These are phyloP conservation scores for Cruciata laevipes DNA, from an alignment of 257 asterid genomes.

Conservation along the genomic window DNA sequence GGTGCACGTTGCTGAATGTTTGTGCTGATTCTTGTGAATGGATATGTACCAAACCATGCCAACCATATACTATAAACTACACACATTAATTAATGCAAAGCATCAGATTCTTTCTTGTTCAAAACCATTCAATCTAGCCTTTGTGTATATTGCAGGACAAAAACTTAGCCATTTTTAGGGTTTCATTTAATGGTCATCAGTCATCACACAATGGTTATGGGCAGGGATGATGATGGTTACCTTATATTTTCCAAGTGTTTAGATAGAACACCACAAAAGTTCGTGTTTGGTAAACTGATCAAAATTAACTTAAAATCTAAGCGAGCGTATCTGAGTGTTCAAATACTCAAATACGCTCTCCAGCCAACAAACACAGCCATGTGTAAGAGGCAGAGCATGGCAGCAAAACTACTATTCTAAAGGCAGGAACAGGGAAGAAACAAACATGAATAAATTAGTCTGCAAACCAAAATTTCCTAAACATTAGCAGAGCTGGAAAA, in stretches of 20 bases:
- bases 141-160: background rate
- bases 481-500: conserved; percentile 26
- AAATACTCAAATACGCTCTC: too few relatives aligned
- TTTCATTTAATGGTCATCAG: background rate
- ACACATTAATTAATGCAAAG: conserved; percentile 20
- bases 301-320: too few relatives aligned
- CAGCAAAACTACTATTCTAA: too few relatives aligned
- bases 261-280: too few relatives aligned
- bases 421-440: background rate
- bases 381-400: background rate
- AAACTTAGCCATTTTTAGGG: background rate
- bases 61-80: conserved; percentile 13
- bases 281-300: background rate
- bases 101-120: conserved; percentile 32
- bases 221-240: background rate
- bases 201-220: background rate
- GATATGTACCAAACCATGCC: conserved; percentile 31
- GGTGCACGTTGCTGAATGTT: conserved; percentile 30
- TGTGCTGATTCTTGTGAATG: conserved; percentile 27
- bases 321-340: too few relatives aligned
- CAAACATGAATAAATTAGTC: conserved; percentile 22
- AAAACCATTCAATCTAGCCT: background rate
- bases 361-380: too few relatives aligned
- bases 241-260: too few relatives aligned
- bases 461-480: conserved; percentile 38